Conservation (phyloP, 352 stramenopile species). For the Phytophthora meadii region DNA sequence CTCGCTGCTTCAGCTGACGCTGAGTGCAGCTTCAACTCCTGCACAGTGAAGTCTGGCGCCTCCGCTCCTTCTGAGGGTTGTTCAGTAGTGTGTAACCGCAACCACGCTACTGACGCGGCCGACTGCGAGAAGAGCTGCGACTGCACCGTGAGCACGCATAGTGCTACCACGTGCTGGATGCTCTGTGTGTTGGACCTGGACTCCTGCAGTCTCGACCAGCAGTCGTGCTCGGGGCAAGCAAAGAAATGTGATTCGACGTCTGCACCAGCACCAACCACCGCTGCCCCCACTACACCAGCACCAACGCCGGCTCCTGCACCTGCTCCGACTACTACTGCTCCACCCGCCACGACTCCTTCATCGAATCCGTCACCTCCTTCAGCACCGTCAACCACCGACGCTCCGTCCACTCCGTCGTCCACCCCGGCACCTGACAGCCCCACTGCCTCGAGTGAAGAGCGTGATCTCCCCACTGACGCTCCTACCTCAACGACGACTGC, state of each 20-base stretch:
- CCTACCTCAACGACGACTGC: slow-evolving; percentile 10
- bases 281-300: slow-evolving; percentile 8
- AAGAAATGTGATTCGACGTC: slow-evolving; percentile 38
- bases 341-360: background rate
- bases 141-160: slow-evolving; percentile 33
- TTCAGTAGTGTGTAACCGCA: slow-evolving; percentile 49
- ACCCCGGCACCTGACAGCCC: slow-evolving; percentile 10
- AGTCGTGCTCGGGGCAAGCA: slow-evolving; percentile 49
- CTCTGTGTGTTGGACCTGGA: slow-evolving; percentile 58
- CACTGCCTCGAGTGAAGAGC: slow-evolving; percentile 8
- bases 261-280: slow-evolving; percentile 15
- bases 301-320: slow-evolving; percentile 10
- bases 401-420: background rate
- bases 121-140: slow-evolving; percentile 36
- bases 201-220: slow-evolving; percentile 29
- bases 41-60: slow-evolving; percentile 33
- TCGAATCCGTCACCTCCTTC: slow-evolving; percentile 11
- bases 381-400: slow-evolving; percentile 9
- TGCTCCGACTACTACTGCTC: slow-evolving; percentile 4
- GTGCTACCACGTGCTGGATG: slow-evolving; percentile 57
- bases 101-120: slow-evolving; percentile 30
- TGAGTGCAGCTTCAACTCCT: slow-evolving; percentile 42
- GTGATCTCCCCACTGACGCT: slow-evolving; percentile 6
- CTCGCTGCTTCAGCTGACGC: slow-evolving; percentile 41
- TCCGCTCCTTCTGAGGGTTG: slow-evolving; percentile 38